Percentiles rank a stretch among this genome's conserved stretches.
Evolutionary conservation across 495 filamentous ascomycete genomes (phyloP).

Genomic region (Neurospora sp.): DNA sequence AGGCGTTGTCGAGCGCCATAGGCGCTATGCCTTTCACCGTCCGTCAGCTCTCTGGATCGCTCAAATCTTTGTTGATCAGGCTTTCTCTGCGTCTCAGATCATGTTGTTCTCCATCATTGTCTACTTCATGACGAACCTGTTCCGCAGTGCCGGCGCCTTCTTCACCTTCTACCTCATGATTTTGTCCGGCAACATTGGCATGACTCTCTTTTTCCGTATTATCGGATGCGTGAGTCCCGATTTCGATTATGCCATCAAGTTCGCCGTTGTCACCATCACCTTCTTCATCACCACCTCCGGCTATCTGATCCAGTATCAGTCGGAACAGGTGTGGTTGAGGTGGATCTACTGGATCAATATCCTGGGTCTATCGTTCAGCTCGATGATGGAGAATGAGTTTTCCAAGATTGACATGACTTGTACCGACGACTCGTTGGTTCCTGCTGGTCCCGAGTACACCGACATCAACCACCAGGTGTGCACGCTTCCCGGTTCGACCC

Average conservation of each 20-base stretch:
- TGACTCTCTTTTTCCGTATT: conserved; percentile 73
- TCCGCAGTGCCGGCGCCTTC: conserved; percentile 58
- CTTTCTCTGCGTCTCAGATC: conserved; percentile 57
- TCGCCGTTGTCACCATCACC: conserved; percentile 65
- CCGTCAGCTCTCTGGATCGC: conserved; percentile 73
- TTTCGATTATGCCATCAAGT: conserved; percentile 79
- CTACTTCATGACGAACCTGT: conserved; percentile 70
- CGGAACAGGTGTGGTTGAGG: conserved; percentile 59
- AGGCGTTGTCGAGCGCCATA: conserved; percentile 68
- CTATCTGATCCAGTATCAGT: conserved; percentile 67
- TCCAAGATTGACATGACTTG: conserved; percentile 51
- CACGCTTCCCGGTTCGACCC: conserved; percentile 57
- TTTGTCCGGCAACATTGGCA: conserved; percentile 58
- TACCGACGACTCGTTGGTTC: conserved; percentile 52
- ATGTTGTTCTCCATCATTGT: conserved; percentile 64
- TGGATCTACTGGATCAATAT: conserved; percentile 82
- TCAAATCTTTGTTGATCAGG: conserved; percentile 68
- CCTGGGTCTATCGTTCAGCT: conserved; percentile 61
- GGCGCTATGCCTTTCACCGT: conserved; percentile 68
- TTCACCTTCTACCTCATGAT: conserved; percentile 71
- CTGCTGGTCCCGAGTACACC: conserved; percentile 51
- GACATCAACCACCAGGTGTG: conserved; percentile 65
- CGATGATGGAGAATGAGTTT: conserved; percentile 82
- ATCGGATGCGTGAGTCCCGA: conserved; percentile 71
- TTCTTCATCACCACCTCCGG: conserved; percentile 70